These are phyloP conservation scores for Raffaelea deltoideospora DNA, from an alignment of 2,329 filamentous ascomycete species.

Conservation along the genomic window DNA sequence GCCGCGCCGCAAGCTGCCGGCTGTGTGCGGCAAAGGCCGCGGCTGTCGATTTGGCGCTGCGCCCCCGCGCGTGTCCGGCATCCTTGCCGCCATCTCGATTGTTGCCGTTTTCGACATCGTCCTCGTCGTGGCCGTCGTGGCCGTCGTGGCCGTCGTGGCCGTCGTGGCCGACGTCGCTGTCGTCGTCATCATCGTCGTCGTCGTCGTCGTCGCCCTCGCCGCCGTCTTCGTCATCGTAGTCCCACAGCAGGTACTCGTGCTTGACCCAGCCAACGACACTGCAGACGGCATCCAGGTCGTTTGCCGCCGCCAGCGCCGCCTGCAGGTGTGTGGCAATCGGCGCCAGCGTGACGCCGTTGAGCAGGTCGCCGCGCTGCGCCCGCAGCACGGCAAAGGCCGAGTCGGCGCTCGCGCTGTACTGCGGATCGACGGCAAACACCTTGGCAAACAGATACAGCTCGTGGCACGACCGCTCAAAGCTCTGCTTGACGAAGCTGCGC, in stretches of 20 bases:
- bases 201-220: slow-evolving; percentile 16
- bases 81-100: no score
- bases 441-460: slow-evolving; percentile 37
- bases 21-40: slow-evolving; percentile 36
- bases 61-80: no score
- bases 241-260: slow-evolving; percentile 39
- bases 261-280: slow-evolving; percentile 42
- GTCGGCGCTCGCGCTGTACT: slow-evolving; percentile 31
- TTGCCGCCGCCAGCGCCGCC: slow-evolving; percentile 27
- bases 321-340: slow-evolving; percentile 36
- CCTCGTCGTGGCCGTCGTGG: slow-evolving; percentile 22
- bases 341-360: slow-evolving; percentile 37
- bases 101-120: neutral
- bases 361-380: slow-evolving; percentile 31
- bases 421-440: slow-evolving; percentile 40
- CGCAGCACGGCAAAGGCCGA: slow-evolving; percentile 38
- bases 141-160: slow-evolving; percentile 24
- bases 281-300: slow-evolving; percentile 35
- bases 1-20: slow-evolving; percentile 38
- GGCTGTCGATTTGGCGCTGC: no score
- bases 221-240: slow-evolving; percentile 37
- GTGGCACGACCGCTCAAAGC: slow-evolving; percentile 40
- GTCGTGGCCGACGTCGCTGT: neutral
- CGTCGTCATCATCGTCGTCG: slow-evolving; percentile 32
- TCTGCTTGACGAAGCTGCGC: slow-evolving; percentile 44